Conservation (phyloP, 352 stramenopile species). For the Phytophthora niederhauseri region DNA sequence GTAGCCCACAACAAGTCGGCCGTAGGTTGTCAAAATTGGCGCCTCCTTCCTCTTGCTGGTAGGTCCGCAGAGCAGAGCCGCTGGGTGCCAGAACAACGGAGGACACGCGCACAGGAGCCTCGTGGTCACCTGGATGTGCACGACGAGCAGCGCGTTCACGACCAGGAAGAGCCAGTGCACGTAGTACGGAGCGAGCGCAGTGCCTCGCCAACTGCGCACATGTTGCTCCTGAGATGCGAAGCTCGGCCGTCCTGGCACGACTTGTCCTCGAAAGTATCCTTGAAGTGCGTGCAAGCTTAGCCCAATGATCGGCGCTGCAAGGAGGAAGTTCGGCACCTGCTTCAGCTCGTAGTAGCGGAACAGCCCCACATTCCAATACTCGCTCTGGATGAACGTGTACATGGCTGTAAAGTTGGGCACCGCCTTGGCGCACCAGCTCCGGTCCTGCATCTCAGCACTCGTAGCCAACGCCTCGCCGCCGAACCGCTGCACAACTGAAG, state of each 20-base stretch:
- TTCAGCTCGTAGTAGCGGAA: constrained; percentile 94
- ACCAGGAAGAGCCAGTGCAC: constrained; percentile 78
- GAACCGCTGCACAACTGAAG: constrained; percentile 40
- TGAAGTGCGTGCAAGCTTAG: constrained; percentile 63
- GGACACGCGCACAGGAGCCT: constrained; percentile 77
- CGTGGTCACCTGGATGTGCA: constrained; percentile 91
- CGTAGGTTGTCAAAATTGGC: constrained; percentile 22
- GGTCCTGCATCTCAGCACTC: constrained; percentile 35
- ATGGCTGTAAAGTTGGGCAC: constrained; percentile 86
- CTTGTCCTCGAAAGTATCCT: constrained; percentile 49
- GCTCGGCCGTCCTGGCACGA: constrained; percentile 21
- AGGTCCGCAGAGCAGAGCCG: constrained; percentile 27
- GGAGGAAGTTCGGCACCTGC: constrained; percentile 95
- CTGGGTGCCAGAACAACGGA: constrained; percentile 81
- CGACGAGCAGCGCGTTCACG: constrained; percentile 75
- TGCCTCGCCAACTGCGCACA: constrained; percentile 19
- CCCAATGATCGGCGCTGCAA: constrained; percentile 88
- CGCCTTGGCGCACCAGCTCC: constrained; percentile 68
- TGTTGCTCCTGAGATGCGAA: background rate
- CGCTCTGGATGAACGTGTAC: constrained; percentile 95
- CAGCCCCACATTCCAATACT: constrained; percentile 96
- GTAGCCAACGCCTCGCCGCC: constrained; percentile 1
- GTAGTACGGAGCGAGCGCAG: constrained; percentile 58
- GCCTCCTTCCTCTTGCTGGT: constrained; percentile 16
- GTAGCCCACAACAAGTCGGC: constrained; percentile 57